Evolutionary conservation across 192 early-diverging fungal genomes (phyloP).

Genomic region (Phlyctochytrium bullatum): DNA sequence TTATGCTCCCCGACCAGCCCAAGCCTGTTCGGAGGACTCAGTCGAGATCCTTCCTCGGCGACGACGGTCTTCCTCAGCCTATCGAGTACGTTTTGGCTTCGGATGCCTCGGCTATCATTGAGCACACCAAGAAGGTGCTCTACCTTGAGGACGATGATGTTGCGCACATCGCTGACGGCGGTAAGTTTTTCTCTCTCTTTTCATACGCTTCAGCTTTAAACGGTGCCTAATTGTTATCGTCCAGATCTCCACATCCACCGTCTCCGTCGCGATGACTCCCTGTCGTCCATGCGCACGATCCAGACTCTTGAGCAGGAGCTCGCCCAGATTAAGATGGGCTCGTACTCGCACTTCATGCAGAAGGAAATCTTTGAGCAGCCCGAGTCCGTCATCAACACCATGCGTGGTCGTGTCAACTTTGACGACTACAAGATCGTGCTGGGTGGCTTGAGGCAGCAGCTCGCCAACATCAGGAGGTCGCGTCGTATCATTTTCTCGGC

Average conservation of each 20-base stretch:
- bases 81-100: slow-evolving; percentile 65
- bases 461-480: slow-evolving; percentile 59
- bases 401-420: slow-evolving; percentile 66
- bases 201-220: no score
- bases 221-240: background rate
- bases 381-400: slow-evolving; percentile 66
- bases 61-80: slow-evolving; percentile 51
- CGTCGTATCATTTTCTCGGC: slow-evolving; percentile 60
- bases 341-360: slow-evolving; percentile 61
- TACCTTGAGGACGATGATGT: slow-evolving; percentile 68
- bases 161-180: slow-evolving; percentile 62
- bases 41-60: slow-evolving; percentile 59
- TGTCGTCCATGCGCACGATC: slow-evolving; percentile 56
- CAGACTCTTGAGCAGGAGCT: slow-evolving; percentile 60
- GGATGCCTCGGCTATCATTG: slow-evolving; percentile 64
- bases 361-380: slow-evolving; percentile 68
- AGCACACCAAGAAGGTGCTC: slow-evolving; percentile 67
- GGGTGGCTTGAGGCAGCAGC: slow-evolving; percentile 53
- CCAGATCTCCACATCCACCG: slow-evolving; percentile 67
- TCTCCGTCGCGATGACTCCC: slow-evolving; percentile 50
- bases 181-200: slow-evolving; percentile 21
- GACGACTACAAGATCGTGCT: slow-evolving; percentile 49
- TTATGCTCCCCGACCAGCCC: slow-evolving; percentile 14
- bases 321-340: slow-evolving; percentile 59
- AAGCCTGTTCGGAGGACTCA: slow-evolving; percentile 46